A percentile compares a stretch with the other conserved stretches of the same genome.
Conservation (phyloP, 1,284 basidiomycete genomes). For the Ustilago curta region DNA sequence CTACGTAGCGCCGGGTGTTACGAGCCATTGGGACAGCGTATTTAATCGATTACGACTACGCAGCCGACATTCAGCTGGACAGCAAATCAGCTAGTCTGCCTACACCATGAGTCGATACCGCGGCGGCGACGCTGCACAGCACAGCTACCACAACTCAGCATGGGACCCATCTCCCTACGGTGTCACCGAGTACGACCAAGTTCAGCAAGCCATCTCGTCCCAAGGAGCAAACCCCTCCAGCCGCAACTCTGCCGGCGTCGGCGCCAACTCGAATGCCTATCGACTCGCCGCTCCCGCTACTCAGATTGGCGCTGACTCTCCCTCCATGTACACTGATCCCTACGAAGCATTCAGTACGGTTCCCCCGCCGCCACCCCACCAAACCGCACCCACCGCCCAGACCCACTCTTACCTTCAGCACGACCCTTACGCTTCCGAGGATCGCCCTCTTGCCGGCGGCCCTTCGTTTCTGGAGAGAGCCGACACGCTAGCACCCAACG, state of each 20-base stretch:
- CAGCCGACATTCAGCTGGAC: neutral
- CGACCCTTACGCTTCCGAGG: slow-evolving; percentile 39
- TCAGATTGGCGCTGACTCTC: slow-evolving; percentile 32
- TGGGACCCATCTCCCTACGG: slow-evolving; percentile 47
- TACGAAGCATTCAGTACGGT: slow-evolving; percentile 46
- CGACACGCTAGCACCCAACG: slow-evolving; percentile 51
- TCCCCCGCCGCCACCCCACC: slow-evolving; percentile 21
- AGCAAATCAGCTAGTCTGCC: neutral
- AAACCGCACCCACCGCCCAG: slow-evolving; percentile 1
- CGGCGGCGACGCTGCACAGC: slow-evolving; percentile 31
- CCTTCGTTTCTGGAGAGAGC: slow-evolving; percentile 29
- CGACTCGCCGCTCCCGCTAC: slow-evolving; percentile 30
- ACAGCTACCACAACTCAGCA: slow-evolving; percentile 39
- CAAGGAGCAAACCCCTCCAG: slow-evolving; percentile 1
- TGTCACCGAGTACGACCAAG: slow-evolving; percentile 28
- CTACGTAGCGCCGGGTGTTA: neutral
- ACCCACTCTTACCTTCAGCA: slow-evolving; percentile 26
- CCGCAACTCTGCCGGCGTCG: slow-evolving; percentile 38
- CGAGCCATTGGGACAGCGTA: neutral
- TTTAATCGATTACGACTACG: neutral
- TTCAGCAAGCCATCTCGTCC: slow-evolving; percentile 14
- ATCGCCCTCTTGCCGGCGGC: slow-evolving; percentile 24
- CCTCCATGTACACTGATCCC: slow-evolving; percentile 59
- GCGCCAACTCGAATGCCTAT: slow-evolving; percentile 42
- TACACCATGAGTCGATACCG: slow-evolving; percentile 34